Evolutionary conservation across 257 asterid species (phyloP).

Genomic region (Solanum sejunctum): DNA sequence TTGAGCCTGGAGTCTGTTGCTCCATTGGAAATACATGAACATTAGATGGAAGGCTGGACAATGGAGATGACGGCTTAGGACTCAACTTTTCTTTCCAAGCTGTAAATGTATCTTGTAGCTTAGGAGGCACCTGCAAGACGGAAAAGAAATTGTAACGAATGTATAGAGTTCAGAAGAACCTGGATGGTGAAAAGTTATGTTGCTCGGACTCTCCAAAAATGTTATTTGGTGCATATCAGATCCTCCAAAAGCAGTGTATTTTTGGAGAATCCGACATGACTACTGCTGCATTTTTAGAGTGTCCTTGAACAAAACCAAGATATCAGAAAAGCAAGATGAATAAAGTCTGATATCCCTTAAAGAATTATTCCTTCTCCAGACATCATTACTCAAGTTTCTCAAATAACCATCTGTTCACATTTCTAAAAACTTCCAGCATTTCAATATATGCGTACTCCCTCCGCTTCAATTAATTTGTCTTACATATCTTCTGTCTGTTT

Average conservation of each 20-base stretch:
- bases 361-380: not conserved
- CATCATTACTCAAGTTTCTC: not conserved
- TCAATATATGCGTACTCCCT: not conserved
- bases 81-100: conserved; percentile 33
- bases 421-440: not conserved
- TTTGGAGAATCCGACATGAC: not conserved
- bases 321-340: not conserved
- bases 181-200: not conserved
- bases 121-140: conserved; percentile 44
- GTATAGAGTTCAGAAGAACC: not conserved
- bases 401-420: not conserved
- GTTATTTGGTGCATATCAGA: not conserved
- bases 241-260: not conserved
- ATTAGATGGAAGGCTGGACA: not conserved
- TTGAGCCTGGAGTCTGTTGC: conserved; percentile 4
- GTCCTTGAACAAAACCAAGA: not conserved
- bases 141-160: not conserved
- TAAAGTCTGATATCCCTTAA: not conserved
- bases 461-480: too few species aligned
- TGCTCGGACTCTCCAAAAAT: not conserved
- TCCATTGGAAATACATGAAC: conserved; percentile 2
- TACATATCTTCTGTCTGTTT: too few species aligned
- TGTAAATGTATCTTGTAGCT: conserved; percentile 35
- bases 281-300: not conserved
- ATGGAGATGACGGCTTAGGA: conserved; percentile 5